Base-by-base conservation (phyloP, 306 rosid genomes). In the Styphnolobium japonicum region DNA sequence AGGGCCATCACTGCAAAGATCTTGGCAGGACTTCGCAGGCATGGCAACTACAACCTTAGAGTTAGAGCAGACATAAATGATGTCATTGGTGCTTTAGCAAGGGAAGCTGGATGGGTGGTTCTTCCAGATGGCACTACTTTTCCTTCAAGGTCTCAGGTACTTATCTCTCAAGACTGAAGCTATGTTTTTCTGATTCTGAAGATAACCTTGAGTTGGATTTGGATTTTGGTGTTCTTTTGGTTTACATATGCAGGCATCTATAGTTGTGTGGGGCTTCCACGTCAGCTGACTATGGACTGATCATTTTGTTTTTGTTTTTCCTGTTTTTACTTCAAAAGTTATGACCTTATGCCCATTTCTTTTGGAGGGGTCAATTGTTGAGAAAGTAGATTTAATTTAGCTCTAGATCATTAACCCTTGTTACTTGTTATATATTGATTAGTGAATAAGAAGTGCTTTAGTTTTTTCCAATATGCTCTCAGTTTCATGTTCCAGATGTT, bases 101-200 rank as follows among this genome's bases (percentile, higher is more conserved):
- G 94, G 84, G 99, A 93, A 90, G 99, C 98, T 78, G 98, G 99
- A 22, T 95, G 99, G 99, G 91, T 87, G 78, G 99, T 95, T 84
- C 99, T 95, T 85, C 99, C 99, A 0, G 98, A 95, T 83, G 99
- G 99, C 70, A 95, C 99, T 74, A 89, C 97, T 37, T 86, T 90
- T 83, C 99, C 97, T 75, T 86, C 97, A 65, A 91, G 87, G 77
- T 89, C 97, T 77, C 99, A 95, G 99, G 98, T 92, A 84, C 34
- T 79, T 80, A 12, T 46, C 25, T 69, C 43, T 72, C 79, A 46
- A 31, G 56, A 53, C 46, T 42, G 46, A 56, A 83, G 40, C 34
- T 81, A 22, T 10, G 5, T 36, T 74, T 61, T 37, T 22, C 37
- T 60, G 67, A 49, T 67, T 64, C 55, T 5, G 19, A 69, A 61